These are phyloP conservation scores for Canariomyces notabilis DNA, from an alignment of 2,329 filamentous ascomycete species.

Conservation along the genomic window DNA sequence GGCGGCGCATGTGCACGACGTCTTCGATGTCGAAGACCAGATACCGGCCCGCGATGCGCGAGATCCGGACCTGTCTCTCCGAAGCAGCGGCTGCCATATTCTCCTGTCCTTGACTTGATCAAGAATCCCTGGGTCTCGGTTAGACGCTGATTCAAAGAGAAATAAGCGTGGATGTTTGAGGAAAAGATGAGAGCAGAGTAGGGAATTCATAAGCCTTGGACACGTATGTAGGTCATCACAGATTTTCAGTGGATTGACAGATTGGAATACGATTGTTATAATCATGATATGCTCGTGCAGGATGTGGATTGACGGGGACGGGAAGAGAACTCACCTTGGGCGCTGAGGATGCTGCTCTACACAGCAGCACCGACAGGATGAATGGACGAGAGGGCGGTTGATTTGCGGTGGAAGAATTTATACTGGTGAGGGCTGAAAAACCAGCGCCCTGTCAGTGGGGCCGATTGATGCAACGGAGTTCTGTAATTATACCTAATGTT, in stretches of 20 bases:
- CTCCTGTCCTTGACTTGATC: background rate
- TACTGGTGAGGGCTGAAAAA: background rate
- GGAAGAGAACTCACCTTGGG: conserved; percentile 23
- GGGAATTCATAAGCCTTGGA: conserved; percentile 26
- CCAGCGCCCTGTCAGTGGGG: too few species aligned
- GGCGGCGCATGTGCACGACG: conserved; percentile 70
- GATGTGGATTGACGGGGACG: background rate
- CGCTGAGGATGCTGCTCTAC: conserved; percentile 18
- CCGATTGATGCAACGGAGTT: too few species aligned
- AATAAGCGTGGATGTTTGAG: background rate
- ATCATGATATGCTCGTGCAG: conserved; percentile 36
- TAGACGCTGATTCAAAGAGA: conserved; percentile 13
- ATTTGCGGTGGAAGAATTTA: conserved; percentile 12
- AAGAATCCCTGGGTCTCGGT: conserved; percentile 9
- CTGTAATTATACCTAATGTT: too few species aligned
- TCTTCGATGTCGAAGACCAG: conserved; percentile 84
- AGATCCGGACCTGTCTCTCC: conserved; percentile 62
- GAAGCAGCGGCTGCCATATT: conserved; percentile 13
- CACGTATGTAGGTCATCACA: conserved; percentile 35
- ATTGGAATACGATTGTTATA: conserved; percentile 44
- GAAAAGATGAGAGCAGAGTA: conserved; percentile 10
- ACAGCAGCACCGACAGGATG: conserved; percentile 16
- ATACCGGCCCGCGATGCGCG: conserved; percentile 72
- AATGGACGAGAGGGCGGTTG: background rate
- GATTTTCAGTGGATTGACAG: conserved; percentile 57